Evolutionary conservation across 1,284 basidiomycete species (phyloP).

Genomic region (Cryptococcus deneoformans): DNA sequence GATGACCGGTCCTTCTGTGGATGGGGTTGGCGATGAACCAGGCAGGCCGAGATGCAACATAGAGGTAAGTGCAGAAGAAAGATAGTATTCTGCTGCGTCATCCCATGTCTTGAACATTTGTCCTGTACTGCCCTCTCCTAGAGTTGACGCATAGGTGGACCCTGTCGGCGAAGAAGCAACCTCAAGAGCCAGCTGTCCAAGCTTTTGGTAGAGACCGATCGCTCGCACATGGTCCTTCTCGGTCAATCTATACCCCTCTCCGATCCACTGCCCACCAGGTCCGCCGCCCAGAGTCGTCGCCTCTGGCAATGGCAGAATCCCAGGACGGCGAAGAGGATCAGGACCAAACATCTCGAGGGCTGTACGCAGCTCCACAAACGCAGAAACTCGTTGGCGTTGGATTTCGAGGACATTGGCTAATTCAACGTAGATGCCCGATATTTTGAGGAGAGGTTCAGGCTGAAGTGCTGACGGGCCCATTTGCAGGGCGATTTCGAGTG

Average conservation of each 20-base stretch:
- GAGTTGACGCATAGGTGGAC: slow-evolving; percentile 10
- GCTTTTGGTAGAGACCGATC: slow-evolving; percentile 41
- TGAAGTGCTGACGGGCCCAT: slow-evolving; percentile 20
- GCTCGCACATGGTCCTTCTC: slow-evolving; percentile 37
- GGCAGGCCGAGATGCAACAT: slow-evolving; percentile 39
- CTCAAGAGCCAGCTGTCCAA: slow-evolving; percentile 32
- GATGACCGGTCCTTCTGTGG: slow-evolving; percentile 22
- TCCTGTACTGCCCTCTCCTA: neutral
- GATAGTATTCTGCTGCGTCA: slow-evolving; percentile 34
- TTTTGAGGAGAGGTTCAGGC: slow-evolving; percentile 43
- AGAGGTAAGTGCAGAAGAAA: slow-evolving; percentile 34
- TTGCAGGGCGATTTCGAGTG: slow-evolving; percentile 9
- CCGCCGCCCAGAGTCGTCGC: neutral
- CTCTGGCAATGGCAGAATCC: neutral
- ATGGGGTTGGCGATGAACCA: neutral
- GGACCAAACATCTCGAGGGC: slow-evolving; percentile 35
- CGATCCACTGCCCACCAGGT: slow-evolving; percentile 9
- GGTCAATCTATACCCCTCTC: slow-evolving; percentile 10
- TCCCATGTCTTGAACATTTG: slow-evolving; percentile 23
- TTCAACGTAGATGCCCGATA: slow-evolving; percentile 47
- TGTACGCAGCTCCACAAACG: slow-evolving; percentile 32
- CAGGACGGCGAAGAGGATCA: slow-evolving; percentile 17
- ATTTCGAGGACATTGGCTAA: slow-evolving; percentile 40
- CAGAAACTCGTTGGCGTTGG: slow-evolving; percentile 29
- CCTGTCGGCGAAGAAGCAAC: slow-evolving; percentile 11